Evolutionary conservation across 768 basidiomycete genomes (phyloP), one percentile per base, ranked within the genome.

Genomic region (Guyanaporus albipodus): DNA sequence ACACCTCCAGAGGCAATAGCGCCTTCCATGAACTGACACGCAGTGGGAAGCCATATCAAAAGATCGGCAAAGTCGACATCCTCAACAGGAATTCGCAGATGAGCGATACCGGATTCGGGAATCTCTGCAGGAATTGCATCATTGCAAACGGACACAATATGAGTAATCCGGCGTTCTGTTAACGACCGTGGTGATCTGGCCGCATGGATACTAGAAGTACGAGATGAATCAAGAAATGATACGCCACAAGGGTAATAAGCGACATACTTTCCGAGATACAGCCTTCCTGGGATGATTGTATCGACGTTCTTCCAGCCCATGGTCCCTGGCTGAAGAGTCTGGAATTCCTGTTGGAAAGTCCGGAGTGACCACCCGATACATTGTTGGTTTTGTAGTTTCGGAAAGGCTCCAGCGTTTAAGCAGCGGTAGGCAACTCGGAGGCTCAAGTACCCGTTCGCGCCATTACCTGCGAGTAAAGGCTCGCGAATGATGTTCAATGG

Each of bases 211-310:
- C 87, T 88, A 59, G 59, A 45, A 46, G 52, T 34, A 50, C 23
- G 35, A 40, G 35, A 42, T 72, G 67, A 52, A 85, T 75, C 61
- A 87, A 86, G 60, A 64, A 40, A 45, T 35, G 52, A 52, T 53
- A 58, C 47, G 46, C 38, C 54, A 57, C 33, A 42, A 40, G 32
- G 50, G 55, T 55, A 58, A 51, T 48, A 42, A 23, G 35, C 52
- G 80, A 24, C 84, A 66, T 52, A 86, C 85, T 85, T 87, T 72
- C 85, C 85, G 63, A 87, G 71, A 69, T 77, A 86, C 67, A 87
- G 73, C 64, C 70, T 76, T 64, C 73, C 74, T 40, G 78, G 75
- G 61, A 86, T 79, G 67, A 87, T 70, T 36, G 80, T 68, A 63
- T 83, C 76, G 68, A 86, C 74, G 70, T 84, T 83, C 64, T 72